phyloP scores from a whole-genome alignment of 495 filamentous ascomycete species.

The Pseudoneurospora amorphoporcata region DNA sequence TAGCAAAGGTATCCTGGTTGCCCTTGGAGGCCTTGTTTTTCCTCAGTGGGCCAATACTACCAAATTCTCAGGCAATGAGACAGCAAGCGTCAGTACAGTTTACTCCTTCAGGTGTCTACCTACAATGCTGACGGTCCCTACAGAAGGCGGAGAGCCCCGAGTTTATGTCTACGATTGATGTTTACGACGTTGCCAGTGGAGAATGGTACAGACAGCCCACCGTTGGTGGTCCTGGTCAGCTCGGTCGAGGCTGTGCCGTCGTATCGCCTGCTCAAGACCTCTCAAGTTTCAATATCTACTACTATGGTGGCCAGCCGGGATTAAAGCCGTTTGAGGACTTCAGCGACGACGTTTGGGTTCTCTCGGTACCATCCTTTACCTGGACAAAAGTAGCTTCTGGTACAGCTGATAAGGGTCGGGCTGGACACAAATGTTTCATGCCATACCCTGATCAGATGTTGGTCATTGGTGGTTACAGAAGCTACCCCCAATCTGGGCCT shows the following conservation, averaged over 20 bases:
- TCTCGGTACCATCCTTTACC: constrained; percentile 67
- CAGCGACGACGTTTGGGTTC: constrained; percentile 60
- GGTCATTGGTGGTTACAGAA: constrained; percentile 47
- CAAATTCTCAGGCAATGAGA: constrained; percentile 23
- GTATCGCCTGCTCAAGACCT: constrained; percentile 50
- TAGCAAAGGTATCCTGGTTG: constrained; percentile 50
- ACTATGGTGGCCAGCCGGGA: constrained; percentile 53
- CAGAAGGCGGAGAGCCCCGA: constrained; percentile 38
- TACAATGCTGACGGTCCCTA: constrained; percentile 4
- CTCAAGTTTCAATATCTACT: constrained; percentile 62
- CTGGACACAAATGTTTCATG: constrained; percentile 53
- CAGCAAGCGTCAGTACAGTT: constrained; percentile 31
- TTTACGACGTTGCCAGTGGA: constrained; percentile 54
- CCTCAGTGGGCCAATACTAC: constrained; percentile 27
- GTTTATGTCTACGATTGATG: constrained; percentile 54
- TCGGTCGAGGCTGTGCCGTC: constrained; percentile 56
- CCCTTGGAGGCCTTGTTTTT: constrained; percentile 55
- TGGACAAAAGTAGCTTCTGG: constrained; percentile 55
- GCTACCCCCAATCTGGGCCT: constrained; percentile 2
- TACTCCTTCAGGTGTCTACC: not conserved
- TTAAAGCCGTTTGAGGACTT: constrained; percentile 8
- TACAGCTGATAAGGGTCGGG: constrained; percentile 35
- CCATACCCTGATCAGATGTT: constrained; percentile 69
- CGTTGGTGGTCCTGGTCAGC: constrained; percentile 44
- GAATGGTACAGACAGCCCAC: constrained; percentile 57